Evolutionary conservation across 257 asterid species (phyloP).

Genomic region (Cruciata laevipes): DNA sequence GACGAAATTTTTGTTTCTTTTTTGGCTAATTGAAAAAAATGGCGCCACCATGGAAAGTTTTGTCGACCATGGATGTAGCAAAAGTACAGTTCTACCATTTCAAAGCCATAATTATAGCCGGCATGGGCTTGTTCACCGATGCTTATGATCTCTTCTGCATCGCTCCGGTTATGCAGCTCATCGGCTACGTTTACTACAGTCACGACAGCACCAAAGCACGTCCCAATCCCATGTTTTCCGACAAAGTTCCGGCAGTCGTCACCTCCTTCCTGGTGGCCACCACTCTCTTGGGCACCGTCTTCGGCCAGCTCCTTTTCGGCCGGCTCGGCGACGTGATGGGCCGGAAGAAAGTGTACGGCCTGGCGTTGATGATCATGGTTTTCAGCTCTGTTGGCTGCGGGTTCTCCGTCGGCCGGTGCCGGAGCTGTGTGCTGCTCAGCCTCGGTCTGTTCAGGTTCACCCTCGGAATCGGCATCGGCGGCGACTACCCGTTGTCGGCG

Average conservation of each 20-base stretch:
- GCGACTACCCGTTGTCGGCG: slow-evolving; percentile 59
- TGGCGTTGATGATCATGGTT: slow-evolving; percentile 44
- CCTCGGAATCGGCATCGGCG: slow-evolving; percentile 52
- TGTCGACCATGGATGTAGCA: slow-evolving; percentile 48
- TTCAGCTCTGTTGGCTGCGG: slow-evolving; percentile 48
- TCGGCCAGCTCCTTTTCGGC: slow-evolving; percentile 44
- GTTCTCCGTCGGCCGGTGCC: slow-evolving; percentile 36
- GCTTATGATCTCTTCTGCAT: slow-evolving; percentile 57
- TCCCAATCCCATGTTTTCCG: not conserved
- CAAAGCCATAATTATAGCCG: slow-evolving; percentile 50
- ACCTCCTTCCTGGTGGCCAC: slow-evolving; percentile 30
- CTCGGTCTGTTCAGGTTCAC: slow-evolving; percentile 43
- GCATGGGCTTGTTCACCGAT: slow-evolving; percentile 61
- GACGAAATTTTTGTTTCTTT: not conserved
- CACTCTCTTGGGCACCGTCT: slow-evolving; percentile 44
- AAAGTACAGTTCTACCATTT: slow-evolving; percentile 47
- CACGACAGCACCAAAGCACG: not conserved
- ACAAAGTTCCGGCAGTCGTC: slow-evolving; percentile 26
- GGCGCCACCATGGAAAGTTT: slow-evolving; percentile 35
- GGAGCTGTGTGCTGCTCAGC: slow-evolving; percentile 37
- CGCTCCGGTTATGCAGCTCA: slow-evolving; percentile 47
- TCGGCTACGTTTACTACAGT: slow-evolving; percentile 36
- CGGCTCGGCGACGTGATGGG: slow-evolving; percentile 46
- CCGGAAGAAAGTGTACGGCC: slow-evolving; percentile 44
- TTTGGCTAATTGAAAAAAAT: slow-evolving; percentile 8